phyloP scores from a whole-genome alignment of 2,329 filamentous ascomycete species.

The Fusarium decemcellulare region DNA sequence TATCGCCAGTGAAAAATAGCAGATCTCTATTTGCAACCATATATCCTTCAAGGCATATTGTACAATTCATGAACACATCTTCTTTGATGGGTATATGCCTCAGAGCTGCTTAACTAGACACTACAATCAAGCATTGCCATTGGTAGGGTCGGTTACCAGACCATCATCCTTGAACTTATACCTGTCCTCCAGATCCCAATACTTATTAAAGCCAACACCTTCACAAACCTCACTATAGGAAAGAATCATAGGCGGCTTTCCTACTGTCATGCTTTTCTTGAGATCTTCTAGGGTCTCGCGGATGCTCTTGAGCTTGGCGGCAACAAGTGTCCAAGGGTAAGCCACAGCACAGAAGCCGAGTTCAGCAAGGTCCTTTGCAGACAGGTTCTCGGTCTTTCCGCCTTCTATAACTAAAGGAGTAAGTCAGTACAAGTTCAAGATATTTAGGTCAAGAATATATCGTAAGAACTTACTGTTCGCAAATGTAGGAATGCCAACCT shows the following conservation, averaged over 20 bases:
- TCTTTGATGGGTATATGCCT: too few relatives aligned
- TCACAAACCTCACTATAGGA: slow-evolving; percentile 60
- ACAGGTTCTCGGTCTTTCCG: slow-evolving; percentile 52
- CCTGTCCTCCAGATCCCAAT: slow-evolving; percentile 43
- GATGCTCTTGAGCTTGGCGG: slow-evolving; percentile 58
- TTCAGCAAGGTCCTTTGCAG: slow-evolving; percentile 49
- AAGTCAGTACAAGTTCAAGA: too few relatives aligned
- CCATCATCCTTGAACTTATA: slow-evolving; percentile 12
- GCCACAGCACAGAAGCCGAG: slow-evolving; percentile 58
- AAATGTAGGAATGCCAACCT: slow-evolving; percentile 56
- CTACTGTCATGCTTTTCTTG: slow-evolving; percentile 58
- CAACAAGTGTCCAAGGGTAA: slow-evolving; percentile 60
- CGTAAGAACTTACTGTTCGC: slow-evolving; percentile 55
- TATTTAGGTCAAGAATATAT: too few relatives aligned
- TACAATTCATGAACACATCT: too few relatives aligned
- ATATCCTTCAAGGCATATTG: neutral
- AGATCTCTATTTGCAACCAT: neutral
- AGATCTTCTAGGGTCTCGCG: slow-evolving; percentile 54
- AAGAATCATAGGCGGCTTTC: slow-evolving; percentile 58
- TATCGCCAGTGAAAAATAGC: too few relatives aligned
- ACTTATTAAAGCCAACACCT: slow-evolving; percentile 60
- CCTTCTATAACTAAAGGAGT: slow-evolving; percentile 46
- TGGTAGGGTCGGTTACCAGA: neutral
- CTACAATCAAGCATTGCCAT: neutral
- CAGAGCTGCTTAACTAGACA: neutral